Conservation (phyloP, 371 early-diverging fungal genomes). For the Apophysomyces variabilis region DNA sequence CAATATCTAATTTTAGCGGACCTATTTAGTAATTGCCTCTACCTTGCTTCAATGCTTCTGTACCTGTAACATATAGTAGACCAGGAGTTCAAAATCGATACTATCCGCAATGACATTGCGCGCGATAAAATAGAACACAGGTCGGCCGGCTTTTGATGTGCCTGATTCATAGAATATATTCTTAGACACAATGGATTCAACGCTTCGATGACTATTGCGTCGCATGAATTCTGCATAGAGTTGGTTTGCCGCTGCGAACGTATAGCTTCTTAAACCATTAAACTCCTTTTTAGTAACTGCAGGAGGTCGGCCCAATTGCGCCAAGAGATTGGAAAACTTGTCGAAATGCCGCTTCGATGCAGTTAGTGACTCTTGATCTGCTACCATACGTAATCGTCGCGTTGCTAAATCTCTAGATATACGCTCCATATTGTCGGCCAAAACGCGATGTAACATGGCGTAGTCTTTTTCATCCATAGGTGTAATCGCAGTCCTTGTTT, state of each 20-base stretch:
- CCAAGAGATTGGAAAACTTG: conserved; percentile 76
- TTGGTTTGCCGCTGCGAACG: conserved; percentile 50
- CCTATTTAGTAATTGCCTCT: not conserved
- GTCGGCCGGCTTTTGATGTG: conserved; percentile 71
- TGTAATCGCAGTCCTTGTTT: conserved; percentile 28
- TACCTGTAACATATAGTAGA: conserved; percentile 70
- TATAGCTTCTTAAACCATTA: conserved; percentile 20
- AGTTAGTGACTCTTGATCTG: conserved; percentile 21
- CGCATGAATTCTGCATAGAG: conserved; percentile 79
- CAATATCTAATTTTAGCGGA: conserved; percentile 36
- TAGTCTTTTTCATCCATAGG: conserved; percentile 56
- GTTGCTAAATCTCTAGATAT: conserved; percentile 59
- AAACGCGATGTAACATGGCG: conserved; percentile 62
- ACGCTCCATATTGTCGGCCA: conserved; percentile 68
- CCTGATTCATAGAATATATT: conserved; percentile 81
- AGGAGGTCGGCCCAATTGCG: conserved; percentile 81
- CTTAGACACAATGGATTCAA: conserved; percentile 63
- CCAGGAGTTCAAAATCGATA: conserved; percentile 81
- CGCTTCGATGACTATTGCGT: conserved; percentile 63
- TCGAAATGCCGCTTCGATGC: conserved; percentile 62
- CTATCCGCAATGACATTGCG: conserved; percentile 71
- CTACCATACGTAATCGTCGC: conserved; percentile 14
- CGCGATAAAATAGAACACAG: conserved; percentile 83
- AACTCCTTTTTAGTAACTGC: conserved; percentile 38
- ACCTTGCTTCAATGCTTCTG: conserved; percentile 7